Evolutionary conservation across 2,329 filamentous ascomycete genomes (phyloP), one percentile per base, ranked within the genome.

Genomic region (Aspergillus flavus): DNA sequence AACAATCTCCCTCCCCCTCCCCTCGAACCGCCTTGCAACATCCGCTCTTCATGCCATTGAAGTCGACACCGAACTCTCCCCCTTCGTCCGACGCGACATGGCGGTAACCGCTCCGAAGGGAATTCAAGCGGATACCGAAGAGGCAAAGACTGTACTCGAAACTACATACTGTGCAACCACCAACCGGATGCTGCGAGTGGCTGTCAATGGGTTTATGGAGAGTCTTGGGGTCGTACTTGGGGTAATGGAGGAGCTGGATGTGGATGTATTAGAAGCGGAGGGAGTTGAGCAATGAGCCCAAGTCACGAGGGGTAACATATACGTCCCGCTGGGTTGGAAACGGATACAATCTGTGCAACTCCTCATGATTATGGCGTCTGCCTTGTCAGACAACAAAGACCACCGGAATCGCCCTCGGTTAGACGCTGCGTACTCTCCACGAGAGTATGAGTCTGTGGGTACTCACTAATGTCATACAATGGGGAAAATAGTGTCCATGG

Each of bases 121-220:
- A 34, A 52, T 7, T 6, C 48, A 52, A 52, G 64, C 69, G 67
- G 54, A 62, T 68, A 61, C 62, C 67, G 43, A 66, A 9, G 76
- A 79, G 30, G 71, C 73, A 41, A 79, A 80, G 69, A 85, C 81
- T 1, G 79, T 94, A 5, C 82, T 98, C 56, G 84, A 85, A 64
- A 90, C 92, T 11, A 86, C 90, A 64, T 98, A 98, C 80, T 86
- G 85, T 60, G 95, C 95, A 1, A 93, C 93, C 0, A 98, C 95
- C 23, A 97, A 97, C 76, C 90, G 95, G 69, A 98, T 98, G 94
- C 85, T 99, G 62, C 89, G 95, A 52, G 95, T 99, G 2, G 92
- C 94, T 3, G 94, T 97, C 61, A 98, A 98, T 80, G 93, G 93
- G 11, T 97, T 97, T 78, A 93, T 98, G 84, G 94, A 98, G 72